A percentile compares a stretch with the other conserved stretches of the same genome.
Conservation (phyloP, 495 filamentous ascomycete species). For the Penicillium goetzii region DNA sequence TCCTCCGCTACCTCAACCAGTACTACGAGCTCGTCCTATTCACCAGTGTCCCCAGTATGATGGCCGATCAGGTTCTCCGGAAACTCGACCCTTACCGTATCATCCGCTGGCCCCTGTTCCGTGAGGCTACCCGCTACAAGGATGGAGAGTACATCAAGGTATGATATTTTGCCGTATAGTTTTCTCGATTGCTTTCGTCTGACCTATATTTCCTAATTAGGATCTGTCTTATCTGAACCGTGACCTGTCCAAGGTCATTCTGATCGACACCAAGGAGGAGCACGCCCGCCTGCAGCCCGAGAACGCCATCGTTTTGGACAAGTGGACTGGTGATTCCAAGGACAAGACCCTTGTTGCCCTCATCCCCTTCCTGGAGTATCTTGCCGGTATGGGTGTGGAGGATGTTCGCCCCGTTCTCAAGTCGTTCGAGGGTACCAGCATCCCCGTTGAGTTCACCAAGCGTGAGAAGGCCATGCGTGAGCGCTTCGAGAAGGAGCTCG, state of each 20-base stretch:
- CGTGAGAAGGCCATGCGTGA: conserved; percentile 84
- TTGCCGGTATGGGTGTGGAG: conserved; percentile 86
- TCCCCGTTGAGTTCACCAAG: conserved; percentile 84
- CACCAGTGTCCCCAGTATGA: conserved; percentile 78
- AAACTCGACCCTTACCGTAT: conserved; percentile 97
- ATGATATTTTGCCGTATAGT: conserved; percentile 23
- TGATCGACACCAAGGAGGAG: conserved; percentile 81
- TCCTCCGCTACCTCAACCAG: conserved; percentile 91
- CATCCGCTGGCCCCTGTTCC: conserved; percentile 92
- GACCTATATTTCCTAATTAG: conserved; percentile 44
- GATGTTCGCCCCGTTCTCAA: conserved; percentile 85
- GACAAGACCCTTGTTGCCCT: conserved; percentile 84
- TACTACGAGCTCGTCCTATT: conserved; percentile 98
- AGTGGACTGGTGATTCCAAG: conserved; percentile 81
- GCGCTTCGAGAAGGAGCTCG: conserved; percentile 76
- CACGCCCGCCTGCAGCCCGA: conserved; percentile 87
- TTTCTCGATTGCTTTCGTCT: conserved; percentile 8
- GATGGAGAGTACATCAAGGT: conserved; percentile 97
- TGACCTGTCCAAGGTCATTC: conserved; percentile 88
- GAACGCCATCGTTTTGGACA: conserved; percentile 88
- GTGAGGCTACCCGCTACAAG: conserved; percentile 93
- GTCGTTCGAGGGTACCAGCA: conserved; percentile 82
- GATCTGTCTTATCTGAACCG: conserved; percentile 96
- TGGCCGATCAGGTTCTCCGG: conserved; percentile 82
- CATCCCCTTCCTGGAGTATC: conserved; percentile 95